Evolutionary conservation across 352 stramenopile species (phyloP), one percentile per base, ranked within the genome.

Genomic region (Globisporangium heterothallicum): DNA sequence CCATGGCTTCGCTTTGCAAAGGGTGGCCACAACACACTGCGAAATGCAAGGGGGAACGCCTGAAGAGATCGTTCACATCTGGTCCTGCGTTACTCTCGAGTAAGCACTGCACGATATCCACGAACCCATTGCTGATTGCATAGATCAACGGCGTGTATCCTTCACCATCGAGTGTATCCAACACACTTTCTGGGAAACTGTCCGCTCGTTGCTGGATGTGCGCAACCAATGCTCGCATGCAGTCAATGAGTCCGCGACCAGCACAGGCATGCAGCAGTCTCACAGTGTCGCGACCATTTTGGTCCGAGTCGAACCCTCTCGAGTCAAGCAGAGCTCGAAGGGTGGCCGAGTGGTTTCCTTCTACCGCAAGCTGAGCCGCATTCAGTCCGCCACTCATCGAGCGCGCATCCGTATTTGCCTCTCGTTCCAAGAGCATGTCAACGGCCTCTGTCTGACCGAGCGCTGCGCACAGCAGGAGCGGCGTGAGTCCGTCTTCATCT

Each of bases 121-220:
- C 34, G 46, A 74, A 69, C 2, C 69, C 61, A 42, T 84, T 86
- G 47, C 62, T 84, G 6, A 88, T 72, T 0, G 74, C 84, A 49
- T 92, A 90, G 16, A 93, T 88, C 16, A 94, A 60, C 6, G 85
- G 78, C 5, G 83, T 95, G 24, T 89, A 86, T 0, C 84, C 83
- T 32, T 92, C 84, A 8, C 66, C 42, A 42, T 95, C 85, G 5
- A 64, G 65, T 7, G 54, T 27, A 57, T 95, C 70, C 6, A 92
- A 27, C 8, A 59, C 54, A 21, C 62, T 54, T 0, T 48, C 30
- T 4, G 40, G 24, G n/a, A 69, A 63, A 0, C 54, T 41, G 7
- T 49, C 61, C 5, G 65, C 35, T 6, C 62, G 58, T 25, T 81
- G 53, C 19, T 53, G 63, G 2, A 92, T 64, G 40, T 86, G 73